Conservation (phyloP, 148 eudicot genomes). For the Mesembryanthemum crystallinum region DNA sequence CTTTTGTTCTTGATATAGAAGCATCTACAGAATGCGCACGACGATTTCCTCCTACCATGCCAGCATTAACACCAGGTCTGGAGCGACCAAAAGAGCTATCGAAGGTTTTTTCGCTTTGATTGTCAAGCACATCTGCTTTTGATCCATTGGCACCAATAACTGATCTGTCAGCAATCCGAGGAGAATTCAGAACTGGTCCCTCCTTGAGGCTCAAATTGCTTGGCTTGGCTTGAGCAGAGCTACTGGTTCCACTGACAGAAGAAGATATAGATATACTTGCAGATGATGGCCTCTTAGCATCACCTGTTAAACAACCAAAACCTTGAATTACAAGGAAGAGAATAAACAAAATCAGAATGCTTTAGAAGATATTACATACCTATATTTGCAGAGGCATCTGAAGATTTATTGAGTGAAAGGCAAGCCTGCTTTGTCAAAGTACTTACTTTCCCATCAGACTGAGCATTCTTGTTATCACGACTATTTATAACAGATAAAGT, state of each 20-base stretch:
- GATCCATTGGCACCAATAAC: slow-evolving; percentile 33
- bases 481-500: slow-evolving; percentile 33
- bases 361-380: slow-evolving; percentile 31
- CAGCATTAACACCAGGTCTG: slow-evolving; percentile 36
- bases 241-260: slow-evolving; percentile 35
- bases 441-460: slow-evolving; percentile 41
- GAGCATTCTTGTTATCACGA: slow-evolving; percentile 44
- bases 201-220: slow-evolving; percentile 30
- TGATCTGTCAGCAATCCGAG: slow-evolving; percentile 39
- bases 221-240: slow-evolving; percentile 42
- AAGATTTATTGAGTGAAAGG: slow-evolving; percentile 33
- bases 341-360: not conserved
- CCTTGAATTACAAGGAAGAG: slow-evolving; percentile 14
- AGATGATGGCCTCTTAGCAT: slow-evolving; percentile 45
- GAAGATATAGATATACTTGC: slow-evolving; percentile 38
- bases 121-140: slow-evolving; percentile 34
- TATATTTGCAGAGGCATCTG: slow-evolving; percentile 35
- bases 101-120: slow-evolving; percentile 42
- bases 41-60: slow-evolving; percentile 31
- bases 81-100: slow-evolving; percentile 34
- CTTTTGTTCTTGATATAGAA: slow-evolving; percentile 47
- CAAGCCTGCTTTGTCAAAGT: slow-evolving; percentile 40
- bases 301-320: slow-evolving; percentile 39
- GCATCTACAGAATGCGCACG: slow-evolving; percentile 36
- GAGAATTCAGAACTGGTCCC: slow-evolving; percentile 27